Conservation (phyloP, 306 rosid species). For the Echinosophora koreensis region DNA sequence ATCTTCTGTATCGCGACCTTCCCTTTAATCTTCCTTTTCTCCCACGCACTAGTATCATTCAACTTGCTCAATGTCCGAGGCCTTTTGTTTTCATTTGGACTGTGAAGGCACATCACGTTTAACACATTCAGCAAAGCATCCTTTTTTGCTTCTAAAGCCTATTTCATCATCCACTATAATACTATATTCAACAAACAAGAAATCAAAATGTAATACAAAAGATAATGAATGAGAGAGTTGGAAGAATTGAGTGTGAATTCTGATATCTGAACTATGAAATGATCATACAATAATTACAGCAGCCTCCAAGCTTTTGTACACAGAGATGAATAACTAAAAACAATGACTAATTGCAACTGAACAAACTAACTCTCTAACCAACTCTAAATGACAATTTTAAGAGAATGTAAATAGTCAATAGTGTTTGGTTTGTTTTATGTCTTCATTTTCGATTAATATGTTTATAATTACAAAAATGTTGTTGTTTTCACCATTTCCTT, state of each 20-base stretch:
- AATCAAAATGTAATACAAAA: neutral
- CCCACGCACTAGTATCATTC: slow-evolving; percentile 80
- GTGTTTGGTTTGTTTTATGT: neutral
- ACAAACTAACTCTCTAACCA: neutral
- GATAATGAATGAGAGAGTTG: neutral
- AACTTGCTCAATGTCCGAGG: slow-evolving; percentile 88
- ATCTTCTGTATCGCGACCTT: slow-evolving; percentile 95
- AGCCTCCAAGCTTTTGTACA: neutral
- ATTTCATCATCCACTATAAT: slow-evolving; percentile 9
- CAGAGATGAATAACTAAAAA: neutral
- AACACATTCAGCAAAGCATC: slow-evolving; percentile 39
- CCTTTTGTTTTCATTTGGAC: slow-evolving; percentile 84
- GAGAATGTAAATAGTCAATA: neutral
- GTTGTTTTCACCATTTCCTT: neutral
- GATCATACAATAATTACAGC: neutral
- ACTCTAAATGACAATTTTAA: neutral
- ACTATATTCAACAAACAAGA: neutral
- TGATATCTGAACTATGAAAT: neutral
- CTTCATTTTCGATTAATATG: neutral
- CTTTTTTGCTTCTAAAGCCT: neutral
- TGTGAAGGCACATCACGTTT: slow-evolving; percentile 52
- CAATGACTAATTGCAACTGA: neutral
- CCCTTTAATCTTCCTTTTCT: slow-evolving; percentile 82
- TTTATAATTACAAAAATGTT: neutral
- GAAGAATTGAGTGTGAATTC: neutral